Conservation (phyloP, 2,329 filamentous ascomycete species). For the Zopfia rhizophila region DNA sequence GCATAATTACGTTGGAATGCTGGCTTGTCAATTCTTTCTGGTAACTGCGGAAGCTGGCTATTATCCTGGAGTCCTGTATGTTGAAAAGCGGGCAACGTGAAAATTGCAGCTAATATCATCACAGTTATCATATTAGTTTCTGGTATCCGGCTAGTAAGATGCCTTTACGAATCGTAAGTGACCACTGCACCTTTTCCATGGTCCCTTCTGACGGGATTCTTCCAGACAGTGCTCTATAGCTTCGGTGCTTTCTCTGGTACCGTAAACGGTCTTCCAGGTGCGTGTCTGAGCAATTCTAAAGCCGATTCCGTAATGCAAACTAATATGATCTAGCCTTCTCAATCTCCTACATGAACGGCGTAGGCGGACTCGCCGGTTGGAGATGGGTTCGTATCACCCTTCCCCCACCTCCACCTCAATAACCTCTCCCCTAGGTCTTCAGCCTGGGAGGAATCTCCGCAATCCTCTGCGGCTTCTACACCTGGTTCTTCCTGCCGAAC, state of each 20-base stretch:
- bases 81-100: too few species aligned
- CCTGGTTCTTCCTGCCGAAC: constrained; percentile 32
- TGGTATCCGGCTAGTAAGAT: constrained; percentile 68
- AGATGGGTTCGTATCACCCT: constrained; percentile 34
- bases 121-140: constrained; percentile 67
- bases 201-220: too few species aligned
- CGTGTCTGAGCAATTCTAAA: too few species aligned
- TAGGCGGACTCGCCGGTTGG: constrained; percentile 52
- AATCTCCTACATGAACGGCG: constrained; percentile 69
- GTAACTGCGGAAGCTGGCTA: constrained; percentile 40
- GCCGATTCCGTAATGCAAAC: too few species aligned
- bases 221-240: too few species aligned
- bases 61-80: constrained; percentile 52
- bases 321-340: constrained; percentile 65
- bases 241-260: constrained; percentile 66
- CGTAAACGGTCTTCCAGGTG: constrained; percentile 67
- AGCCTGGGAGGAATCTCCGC: constrained; percentile 35
- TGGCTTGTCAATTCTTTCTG: constrained; percentile 56
- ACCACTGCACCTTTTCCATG: too few species aligned
- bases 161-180: constrained; percentile 64
- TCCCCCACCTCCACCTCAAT: background rate
- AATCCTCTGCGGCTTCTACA: constrained; percentile 26
- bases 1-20: constrained; percentile 54
- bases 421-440: constrained; percentile 24
- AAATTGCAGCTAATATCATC: too few species aligned